Conservation (phyloP, 306 rosid species). For the Pueraria montana region DNA sequence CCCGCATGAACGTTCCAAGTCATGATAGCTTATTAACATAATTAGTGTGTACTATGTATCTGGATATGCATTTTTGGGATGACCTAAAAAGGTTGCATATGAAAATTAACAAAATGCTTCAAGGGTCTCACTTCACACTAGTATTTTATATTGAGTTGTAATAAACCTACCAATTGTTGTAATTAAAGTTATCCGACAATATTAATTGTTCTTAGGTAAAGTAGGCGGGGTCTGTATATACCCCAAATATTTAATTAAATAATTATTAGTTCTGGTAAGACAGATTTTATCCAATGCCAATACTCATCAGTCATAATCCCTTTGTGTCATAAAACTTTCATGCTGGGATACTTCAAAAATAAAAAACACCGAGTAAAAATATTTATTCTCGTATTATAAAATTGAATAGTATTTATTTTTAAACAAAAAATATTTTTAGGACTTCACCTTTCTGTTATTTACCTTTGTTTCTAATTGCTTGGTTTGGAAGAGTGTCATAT, state of each 20-base stretch:
- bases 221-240: slow-evolving; percentile 44
- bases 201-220: slow-evolving; percentile 56
- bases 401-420: too few species aligned
- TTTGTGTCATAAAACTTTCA: not conserved
- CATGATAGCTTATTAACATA: slow-evolving; percentile 51
- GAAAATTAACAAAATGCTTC: slow-evolving; percentile 7
- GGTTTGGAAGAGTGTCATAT: too few species aligned
- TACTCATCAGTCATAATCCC: not conserved
- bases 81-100: slow-evolving; percentile 49
- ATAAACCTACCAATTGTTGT: slow-evolving; percentile 49
- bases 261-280: not conserved
- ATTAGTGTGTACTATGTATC: slow-evolving; percentile 55
- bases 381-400: not conserved
- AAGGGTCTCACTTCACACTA: slow-evolving; percentile 38
- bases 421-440: too few species aligned
- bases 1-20: slow-evolving; percentile 52
- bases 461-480: too few species aligned
- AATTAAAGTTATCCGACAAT: slow-evolving; percentile 54
- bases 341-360: not conserved
- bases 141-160: slow-evolving; percentile 42
- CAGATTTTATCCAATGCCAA: slow-evolving; percentile 27
- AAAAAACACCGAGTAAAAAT: too few species aligned
- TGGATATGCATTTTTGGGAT: slow-evolving; percentile 57
- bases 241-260: slow-evolving; percentile 5
- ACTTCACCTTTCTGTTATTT: too few species aligned